phyloP scores from a whole-genome alignment of 1,284 basidiomycete genomes.

The Cerrena zonata region DNA sequence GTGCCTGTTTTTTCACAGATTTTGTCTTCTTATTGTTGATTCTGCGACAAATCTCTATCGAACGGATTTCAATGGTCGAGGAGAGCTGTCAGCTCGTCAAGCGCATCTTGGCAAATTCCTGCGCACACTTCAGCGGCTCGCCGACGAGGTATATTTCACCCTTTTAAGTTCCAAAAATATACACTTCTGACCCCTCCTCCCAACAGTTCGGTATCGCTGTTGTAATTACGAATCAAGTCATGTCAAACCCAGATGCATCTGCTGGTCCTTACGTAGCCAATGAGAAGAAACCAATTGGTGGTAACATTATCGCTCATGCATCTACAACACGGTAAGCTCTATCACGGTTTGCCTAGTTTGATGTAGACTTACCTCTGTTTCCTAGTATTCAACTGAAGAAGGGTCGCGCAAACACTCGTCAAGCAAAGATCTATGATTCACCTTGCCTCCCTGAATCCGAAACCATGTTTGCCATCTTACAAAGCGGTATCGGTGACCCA shows the following conservation, averaged over 20 bases:
- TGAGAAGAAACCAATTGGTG: slow-evolving; percentile 97
- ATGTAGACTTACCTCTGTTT: background rate
- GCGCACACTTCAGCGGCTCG: slow-evolving; percentile 85
- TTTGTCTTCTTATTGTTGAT: slow-evolving; percentile 93
- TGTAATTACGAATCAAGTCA: slow-evolving; percentile 97
- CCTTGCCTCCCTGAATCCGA: slow-evolving; percentile 97
- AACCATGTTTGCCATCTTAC: slow-evolving; percentile 88
- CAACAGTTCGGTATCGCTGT: slow-evolving; percentile 91
- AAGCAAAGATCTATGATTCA: slow-evolving; percentile 96
- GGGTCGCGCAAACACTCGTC: slow-evolving; percentile 85
- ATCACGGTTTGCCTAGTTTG: background rate
- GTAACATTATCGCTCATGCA: slow-evolving; percentile 94
- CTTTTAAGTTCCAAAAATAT: background rate
- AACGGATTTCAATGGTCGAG: slow-evolving; percentile 93
- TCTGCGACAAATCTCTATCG: slow-evolving; percentile 95
- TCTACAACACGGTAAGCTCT: slow-evolving; percentile 76
- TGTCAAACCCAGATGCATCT: slow-evolving; percentile 94
- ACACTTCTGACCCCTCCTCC: slow-evolving; percentile 12
- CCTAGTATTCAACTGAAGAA: slow-evolving; percentile 88
- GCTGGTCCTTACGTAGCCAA: slow-evolving; percentile 82
- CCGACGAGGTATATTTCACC: slow-evolving; percentile 74
- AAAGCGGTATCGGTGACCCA: slow-evolving; percentile 85
- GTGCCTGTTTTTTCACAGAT: slow-evolving; percentile 45
- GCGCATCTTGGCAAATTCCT: slow-evolving; percentile 97
- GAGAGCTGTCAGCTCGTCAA: slow-evolving; percentile 92